phyloP scores from a whole-genome alignment of 2,329 filamentous ascomycete species.

The Westerdykella sp. region DNA sequence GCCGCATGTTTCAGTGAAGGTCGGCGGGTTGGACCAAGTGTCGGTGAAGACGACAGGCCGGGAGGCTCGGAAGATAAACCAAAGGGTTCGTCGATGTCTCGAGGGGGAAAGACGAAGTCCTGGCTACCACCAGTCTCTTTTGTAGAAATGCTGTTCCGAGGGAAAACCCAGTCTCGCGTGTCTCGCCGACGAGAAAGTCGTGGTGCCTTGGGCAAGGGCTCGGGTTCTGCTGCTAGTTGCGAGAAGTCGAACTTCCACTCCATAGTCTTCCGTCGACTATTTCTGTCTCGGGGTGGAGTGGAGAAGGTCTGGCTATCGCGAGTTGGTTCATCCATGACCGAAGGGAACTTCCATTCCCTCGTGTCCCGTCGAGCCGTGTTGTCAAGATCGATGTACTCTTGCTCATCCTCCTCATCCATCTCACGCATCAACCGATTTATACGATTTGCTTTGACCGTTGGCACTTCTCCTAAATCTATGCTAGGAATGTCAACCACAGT shows the following conservation, averaged over 20 bases:
- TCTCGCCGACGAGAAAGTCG: slow-evolving; percentile 28
- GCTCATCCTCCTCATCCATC: slow-evolving; percentile 37
- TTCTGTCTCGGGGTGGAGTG: slow-evolving; percentile 28
- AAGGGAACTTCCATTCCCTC: slow-evolving; percentile 49
- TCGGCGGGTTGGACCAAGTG: slow-evolving; percentile 25
- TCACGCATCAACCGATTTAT: slow-evolving; percentile 44
- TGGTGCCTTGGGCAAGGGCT: background rate
- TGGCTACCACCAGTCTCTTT: background rate
- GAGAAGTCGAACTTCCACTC: slow-evolving; percentile 4
- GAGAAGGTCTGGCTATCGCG: background rate
- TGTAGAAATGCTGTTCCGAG: slow-evolving; percentile 12
- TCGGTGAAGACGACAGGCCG: slow-evolving; percentile 22
- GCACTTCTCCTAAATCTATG: slow-evolving; percentile 45
- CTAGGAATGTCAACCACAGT: slow-evolving; percentile 29
- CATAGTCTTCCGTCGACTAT: slow-evolving; percentile 4
- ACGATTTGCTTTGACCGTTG: slow-evolving; percentile 52
- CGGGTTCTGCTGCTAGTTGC: background rate
- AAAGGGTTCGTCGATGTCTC: background rate
- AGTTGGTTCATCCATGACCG: slow-evolving; percentile 19
- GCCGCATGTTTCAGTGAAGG: slow-evolving; percentile 38
- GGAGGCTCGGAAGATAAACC: slow-evolving; percentile 10
- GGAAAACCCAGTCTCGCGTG: slow-evolving; percentile 28
- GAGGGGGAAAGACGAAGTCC: background rate
- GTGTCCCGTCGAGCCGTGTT: slow-evolving; percentile 28
- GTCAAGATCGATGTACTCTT: slow-evolving; percentile 22